A percentile compares a stretch with the other conserved stretches of the same genome.
Conservation (phyloP, 2,329 filamentous ascomycete species). For the Monilinia polystroma region DNA sequence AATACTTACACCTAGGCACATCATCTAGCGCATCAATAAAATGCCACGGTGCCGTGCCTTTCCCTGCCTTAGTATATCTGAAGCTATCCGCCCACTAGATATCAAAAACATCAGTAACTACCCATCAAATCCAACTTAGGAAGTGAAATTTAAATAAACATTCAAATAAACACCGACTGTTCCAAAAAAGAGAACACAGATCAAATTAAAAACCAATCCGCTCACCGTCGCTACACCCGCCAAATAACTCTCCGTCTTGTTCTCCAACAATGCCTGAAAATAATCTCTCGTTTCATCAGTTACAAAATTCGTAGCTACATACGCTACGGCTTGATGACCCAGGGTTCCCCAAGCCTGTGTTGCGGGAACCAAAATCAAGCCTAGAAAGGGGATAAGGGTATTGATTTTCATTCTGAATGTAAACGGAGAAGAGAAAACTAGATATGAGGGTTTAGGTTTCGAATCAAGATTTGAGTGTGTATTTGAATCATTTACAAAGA, state of each 20-base stretch:
- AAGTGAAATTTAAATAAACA: not conserved
- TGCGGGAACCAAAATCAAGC: constrained; percentile 22
- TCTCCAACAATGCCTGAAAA: constrained; percentile 57
- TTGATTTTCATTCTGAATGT: not conserved
- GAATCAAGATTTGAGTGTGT: not conserved
- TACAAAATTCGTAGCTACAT: constrained; percentile 61
- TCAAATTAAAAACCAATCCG: not conserved
- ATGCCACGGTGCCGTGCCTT: constrained; percentile 62
- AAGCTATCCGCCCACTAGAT: constrained; percentile 58
- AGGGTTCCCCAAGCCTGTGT: constrained; percentile 44
- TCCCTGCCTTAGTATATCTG: constrained; percentile 62
- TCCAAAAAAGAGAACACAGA: not conserved
- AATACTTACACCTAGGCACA: constrained; percentile 47
- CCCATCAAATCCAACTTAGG: not conserved
- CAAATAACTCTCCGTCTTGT: constrained; percentile 56
- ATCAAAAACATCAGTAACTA: not conserved
- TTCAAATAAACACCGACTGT: not conserved
- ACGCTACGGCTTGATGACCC: constrained; percentile 65
- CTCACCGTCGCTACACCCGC: constrained; percentile 55
- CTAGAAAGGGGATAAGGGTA: not conserved
- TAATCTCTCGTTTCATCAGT: constrained; percentile 54
- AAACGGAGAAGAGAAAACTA: not conserved
- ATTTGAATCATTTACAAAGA: not conserved
- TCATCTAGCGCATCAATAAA: constrained; percentile 68
- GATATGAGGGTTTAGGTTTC: not conserved